These are phyloP conservation scores for Paecilomyces dactylethromorphus DNA, from an alignment of 2,329 filamentous ascomycete species.

Conservation along the genomic window DNA sequence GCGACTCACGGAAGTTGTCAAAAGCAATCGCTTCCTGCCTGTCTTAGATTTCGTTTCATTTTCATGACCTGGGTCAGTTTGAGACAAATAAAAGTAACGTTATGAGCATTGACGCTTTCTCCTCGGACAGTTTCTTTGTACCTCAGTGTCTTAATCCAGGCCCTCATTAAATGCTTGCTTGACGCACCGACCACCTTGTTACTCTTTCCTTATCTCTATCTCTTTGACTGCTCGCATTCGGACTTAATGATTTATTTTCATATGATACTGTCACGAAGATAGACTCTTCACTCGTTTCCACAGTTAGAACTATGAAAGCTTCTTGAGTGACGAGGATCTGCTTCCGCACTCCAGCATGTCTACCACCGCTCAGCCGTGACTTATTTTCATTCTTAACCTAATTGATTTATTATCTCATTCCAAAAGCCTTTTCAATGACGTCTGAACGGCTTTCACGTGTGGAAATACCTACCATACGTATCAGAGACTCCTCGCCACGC, in stretches of 20 bases:
- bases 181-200: not conserved
- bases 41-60: not conserved
- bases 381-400: not conserved
- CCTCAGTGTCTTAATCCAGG: not conserved
- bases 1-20: not conserved
- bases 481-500: not conserved
- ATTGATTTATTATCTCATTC: not conserved
- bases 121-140: not conserved
- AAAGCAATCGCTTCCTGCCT: not conserved
- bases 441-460: not conserved
- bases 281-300: not conserved
- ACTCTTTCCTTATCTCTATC: not conserved
- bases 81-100: not conserved
- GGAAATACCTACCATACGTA: not conserved
- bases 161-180: not conserved
- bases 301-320: too few relatives aligned
- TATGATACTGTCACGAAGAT: not conserved
- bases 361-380: too few relatives aligned
- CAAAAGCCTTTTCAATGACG: not conserved
- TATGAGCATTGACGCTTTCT: not conserved
- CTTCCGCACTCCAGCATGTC: too few relatives aligned
- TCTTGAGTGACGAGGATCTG: too few relatives aligned
- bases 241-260: not conserved
- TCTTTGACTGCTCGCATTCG: not conserved
- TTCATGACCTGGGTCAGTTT: not conserved